These are phyloP conservation scores for Podospora bellae-mahoneyi DNA, from an alignment of 495 filamentous ascomycete species.

Conservation along the genomic window DNA sequence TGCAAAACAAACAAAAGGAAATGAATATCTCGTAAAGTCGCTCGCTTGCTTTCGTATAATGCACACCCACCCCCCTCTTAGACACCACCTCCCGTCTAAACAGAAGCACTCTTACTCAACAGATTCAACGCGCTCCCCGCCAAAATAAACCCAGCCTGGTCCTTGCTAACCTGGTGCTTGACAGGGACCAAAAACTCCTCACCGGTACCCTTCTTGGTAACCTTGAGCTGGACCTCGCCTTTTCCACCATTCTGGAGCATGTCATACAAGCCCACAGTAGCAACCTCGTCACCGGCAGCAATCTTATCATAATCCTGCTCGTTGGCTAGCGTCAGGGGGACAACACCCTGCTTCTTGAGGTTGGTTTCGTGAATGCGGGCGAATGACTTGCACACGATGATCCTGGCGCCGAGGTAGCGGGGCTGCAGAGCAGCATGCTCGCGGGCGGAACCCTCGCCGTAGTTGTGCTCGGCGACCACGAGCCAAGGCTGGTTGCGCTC, in stretches of 20 bases:
- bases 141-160: slow-evolving; percentile 86
- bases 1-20: not conserved
- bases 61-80: not conserved
- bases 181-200: slow-evolving; percentile 58
- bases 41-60: slow-evolving; percentile 4
- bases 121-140: slow-evolving; percentile 93
- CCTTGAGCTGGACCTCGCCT: slow-evolving; percentile 67
- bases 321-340: slow-evolving; percentile 83
- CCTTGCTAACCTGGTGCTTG: slow-evolving; percentile 77
- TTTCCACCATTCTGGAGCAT: slow-evolving; percentile 72
- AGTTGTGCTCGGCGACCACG: slow-evolving; percentile 95
- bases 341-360: slow-evolving; percentile 97
- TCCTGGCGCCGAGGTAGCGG: slow-evolving; percentile 80
- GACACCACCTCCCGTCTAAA: not conserved
- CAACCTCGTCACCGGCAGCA: slow-evolving; percentile 73
- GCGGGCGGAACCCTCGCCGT: slow-evolving; percentile 91
- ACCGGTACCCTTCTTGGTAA: slow-evolving; percentile 60
- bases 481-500: slow-evolving; percentile 70
- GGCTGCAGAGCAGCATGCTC: slow-evolving; percentile 98
- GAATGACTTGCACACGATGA: slow-evolving; percentile 89
- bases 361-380: slow-evolving; percentile 98
- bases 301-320: slow-evolving; percentile 85
- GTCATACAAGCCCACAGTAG: slow-evolving; percentile 77
- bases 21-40: not conserved
- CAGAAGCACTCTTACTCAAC: slow-evolving; percentile 52